A percentile compares a stretch with the other conserved stretches of the same genome.
These are phyloP conservation scores for Aspergillus pseudotamarii DNA, from an alignment of 2,329 filamentous ascomycete genomes.

Conservation along the genomic window DNA sequence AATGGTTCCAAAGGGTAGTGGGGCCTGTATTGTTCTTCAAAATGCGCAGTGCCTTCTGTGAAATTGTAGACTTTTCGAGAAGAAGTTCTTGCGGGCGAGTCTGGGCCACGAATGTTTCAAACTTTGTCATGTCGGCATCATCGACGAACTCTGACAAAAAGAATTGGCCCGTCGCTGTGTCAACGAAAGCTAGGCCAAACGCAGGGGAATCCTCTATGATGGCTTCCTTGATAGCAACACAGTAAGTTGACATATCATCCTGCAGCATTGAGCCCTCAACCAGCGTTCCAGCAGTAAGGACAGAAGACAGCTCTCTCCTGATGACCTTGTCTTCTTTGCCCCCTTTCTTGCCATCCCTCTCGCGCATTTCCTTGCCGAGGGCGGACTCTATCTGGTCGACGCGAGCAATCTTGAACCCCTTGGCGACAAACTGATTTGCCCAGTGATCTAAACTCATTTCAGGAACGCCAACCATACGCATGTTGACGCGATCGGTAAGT, in stretches of 20 bases:
- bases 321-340: conserved; percentile 89
- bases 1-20: conserved; percentile 91
- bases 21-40: conserved; percentile 93
- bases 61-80: conserved; percentile 83
- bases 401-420: conserved; percentile 94
- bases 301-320: conserved; percentile 82
- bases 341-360: conserved; percentile 64
- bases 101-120: conserved; percentile 95
- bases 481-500: conserved; percentile 96
- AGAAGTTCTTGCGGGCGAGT: conserved; percentile 85
- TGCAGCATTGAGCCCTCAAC: conserved; percentile 97
- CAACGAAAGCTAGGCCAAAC: conserved; percentile 92
- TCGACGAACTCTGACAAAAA: conserved; percentile 90
- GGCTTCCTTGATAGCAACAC: conserved; percentile 87
- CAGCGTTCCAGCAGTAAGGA: conserved; percentile 87
- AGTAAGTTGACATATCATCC: conserved; percentile 96
- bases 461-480: conserved; percentile 98
- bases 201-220: conserved; percentile 71
- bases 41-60: conserved; percentile 86
- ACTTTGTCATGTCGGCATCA: conserved; percentile 90
- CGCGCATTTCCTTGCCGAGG: conserved; percentile 97
- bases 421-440: conserved; percentile 98
- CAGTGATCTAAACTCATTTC: conserved; percentile 94
- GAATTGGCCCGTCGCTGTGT: conserved; percentile 94
- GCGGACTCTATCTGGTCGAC: conserved; percentile 98